These are phyloP conservation scores for Mucor saturninus DNA, from an alignment of 371 early-diverging fungal species.

Conservation along the genomic window DNA sequence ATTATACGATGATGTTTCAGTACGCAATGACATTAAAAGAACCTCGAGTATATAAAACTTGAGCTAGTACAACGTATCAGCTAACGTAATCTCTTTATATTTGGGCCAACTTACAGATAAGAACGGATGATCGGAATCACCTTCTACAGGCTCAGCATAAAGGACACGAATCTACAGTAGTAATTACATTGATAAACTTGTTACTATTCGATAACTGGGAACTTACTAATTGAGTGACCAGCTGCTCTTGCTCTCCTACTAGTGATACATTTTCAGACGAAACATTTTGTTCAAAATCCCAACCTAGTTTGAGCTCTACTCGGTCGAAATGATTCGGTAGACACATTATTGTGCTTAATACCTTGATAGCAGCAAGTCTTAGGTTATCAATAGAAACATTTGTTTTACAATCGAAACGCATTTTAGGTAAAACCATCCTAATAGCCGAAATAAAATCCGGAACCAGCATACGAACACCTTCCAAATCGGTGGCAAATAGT, in stretches of 20 bases:
- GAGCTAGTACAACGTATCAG: constrained; percentile 43
- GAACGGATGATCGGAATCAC: constrained; percentile 39
- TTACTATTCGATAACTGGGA: background rate
- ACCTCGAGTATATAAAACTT: constrained; percentile 75
- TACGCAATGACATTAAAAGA: constrained; percentile 66
- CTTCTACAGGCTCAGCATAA: constrained; percentile 48
- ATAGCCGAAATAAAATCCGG: constrained; percentile 76
- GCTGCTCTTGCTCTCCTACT: constrained; percentile 60
- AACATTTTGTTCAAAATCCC: constrained; percentile 55
- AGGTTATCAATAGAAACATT: constrained; percentile 65
- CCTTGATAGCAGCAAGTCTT: constrained; percentile 68
- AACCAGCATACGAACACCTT: constrained; percentile 73
- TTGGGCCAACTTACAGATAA: constrained; percentile 39
- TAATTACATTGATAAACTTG: background rate
- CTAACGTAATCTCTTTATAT: background rate
- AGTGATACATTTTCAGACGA: constrained; percentile 10
- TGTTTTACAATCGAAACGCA: constrained; percentile 38
- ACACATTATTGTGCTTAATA: constrained; percentile 70
- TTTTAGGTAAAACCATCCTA: constrained; percentile 68
- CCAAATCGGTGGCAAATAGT: constrained; percentile 70
- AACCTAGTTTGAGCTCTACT: constrained; percentile 58
- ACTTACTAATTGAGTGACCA: constrained; percentile 58
- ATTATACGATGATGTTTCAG: constrained; percentile 73
- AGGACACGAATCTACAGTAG: constrained; percentile 59
- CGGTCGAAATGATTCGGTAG: constrained; percentile 76